A percentile compares a stretch with the other conserved stretches of the same genome.
These are phyloP conservation scores for Lentinus polychrous DNA, from an alignment of 1,284 basidiomycete genomes.

Conservation along the genomic window DNA sequence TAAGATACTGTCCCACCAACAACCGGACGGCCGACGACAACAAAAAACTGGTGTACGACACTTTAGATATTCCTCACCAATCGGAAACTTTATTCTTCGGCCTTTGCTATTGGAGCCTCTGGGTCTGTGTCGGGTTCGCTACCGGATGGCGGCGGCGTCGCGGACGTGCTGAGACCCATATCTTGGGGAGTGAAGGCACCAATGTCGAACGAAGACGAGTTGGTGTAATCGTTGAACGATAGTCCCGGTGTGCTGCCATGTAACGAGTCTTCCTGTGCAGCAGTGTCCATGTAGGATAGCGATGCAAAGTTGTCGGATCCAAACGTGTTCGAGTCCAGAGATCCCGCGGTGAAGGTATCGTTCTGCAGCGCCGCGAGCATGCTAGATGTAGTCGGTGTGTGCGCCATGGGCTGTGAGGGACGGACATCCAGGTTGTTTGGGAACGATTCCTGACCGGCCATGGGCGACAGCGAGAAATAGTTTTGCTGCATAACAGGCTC, in stretches of 20 bases:
- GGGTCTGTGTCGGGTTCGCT: constrained; percentile 49
- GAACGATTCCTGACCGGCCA: constrained; percentile 74
- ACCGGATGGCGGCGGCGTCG: constrained; percentile 33
- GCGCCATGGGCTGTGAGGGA: constrained; percentile 41
- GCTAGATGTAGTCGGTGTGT: constrained; percentile 79
- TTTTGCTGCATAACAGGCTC: constrained; percentile 85
- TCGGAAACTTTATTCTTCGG: constrained; percentile 10
- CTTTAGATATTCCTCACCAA: neutral
- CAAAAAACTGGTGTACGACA: neutral
- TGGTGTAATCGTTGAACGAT: constrained; percentile 60
- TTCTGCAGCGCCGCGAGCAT: constrained; percentile 80
- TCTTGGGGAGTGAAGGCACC: constrained; percentile 58
- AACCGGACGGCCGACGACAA: neutral
- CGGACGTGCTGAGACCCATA: constrained; percentile 48
- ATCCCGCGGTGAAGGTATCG: constrained; percentile 55
- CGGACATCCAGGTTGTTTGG: constrained; percentile 48
- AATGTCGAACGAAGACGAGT: constrained; percentile 59
- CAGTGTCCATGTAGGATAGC: constrained; percentile 69
- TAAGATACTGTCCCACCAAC: constrained; percentile 15
- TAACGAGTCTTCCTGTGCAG: constrained; percentile 40
- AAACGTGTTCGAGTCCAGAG: constrained; percentile 58
- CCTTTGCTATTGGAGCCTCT: constrained; percentile 42
- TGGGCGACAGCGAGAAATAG: constrained; percentile 73
- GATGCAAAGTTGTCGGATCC: constrained; percentile 60
- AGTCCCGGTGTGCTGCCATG: constrained; percentile 45